A percentile compares a stretch with the other conserved stretches of the same genome.
phyloP scores from a whole-genome alignment of 768 basidiomycete species.

The Russula olivacea region DNA sequence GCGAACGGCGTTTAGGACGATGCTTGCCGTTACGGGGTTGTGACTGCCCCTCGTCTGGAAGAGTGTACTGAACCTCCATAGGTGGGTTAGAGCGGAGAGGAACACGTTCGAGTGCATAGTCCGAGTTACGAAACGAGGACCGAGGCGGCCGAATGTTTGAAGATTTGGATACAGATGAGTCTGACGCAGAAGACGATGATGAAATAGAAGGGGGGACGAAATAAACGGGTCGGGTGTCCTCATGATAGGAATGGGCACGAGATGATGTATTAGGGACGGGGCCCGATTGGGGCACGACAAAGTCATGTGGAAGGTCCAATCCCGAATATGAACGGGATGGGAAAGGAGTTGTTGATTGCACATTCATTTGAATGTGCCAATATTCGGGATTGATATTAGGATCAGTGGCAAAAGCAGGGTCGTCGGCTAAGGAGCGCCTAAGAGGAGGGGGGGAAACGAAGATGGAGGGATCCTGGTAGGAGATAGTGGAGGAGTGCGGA shows the following conservation, averaged over 20 bases:
- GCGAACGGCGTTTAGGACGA: slow-evolving; percentile 12
- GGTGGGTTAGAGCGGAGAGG: neutral
- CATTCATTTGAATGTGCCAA: slow-evolving; percentile 1
- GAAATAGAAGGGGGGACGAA: slow-evolving; percentile 5
- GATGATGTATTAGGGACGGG: neutral
- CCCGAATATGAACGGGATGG: slow-evolving; percentile 8
- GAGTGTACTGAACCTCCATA: neutral
- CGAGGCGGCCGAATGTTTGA: neutral
- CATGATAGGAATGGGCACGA: slow-evolving; percentile 14
- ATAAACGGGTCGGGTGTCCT: slow-evolving; percentile 9
- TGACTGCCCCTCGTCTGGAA: neutral
- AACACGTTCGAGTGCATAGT: neutral
- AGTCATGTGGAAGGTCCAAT: slow-evolving; percentile 15
- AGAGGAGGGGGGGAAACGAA: slow-evolving; percentile 8
- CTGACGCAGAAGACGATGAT: slow-evolving; percentile 16
- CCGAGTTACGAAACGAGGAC: slow-evolving; percentile 6
- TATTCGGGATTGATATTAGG: slow-evolving; percentile 32
- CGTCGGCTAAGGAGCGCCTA: slow-evolving; percentile 20
- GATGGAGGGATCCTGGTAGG: slow-evolving; percentile 13
- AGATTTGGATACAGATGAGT: slow-evolving; percentile 7
- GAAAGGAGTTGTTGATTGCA: neutral
- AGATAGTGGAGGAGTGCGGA: slow-evolving; percentile 8
- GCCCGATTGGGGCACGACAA: slow-evolving; percentile 7
- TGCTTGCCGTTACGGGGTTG: slow-evolving; percentile 6
- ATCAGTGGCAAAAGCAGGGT: slow-evolving; percentile 35